Percentiles rank a stretch among this genome's conserved stretches.
Evolutionary conservation across 331 rosid species (phyloP).

Genomic region (Spiraea crenata): DNA sequence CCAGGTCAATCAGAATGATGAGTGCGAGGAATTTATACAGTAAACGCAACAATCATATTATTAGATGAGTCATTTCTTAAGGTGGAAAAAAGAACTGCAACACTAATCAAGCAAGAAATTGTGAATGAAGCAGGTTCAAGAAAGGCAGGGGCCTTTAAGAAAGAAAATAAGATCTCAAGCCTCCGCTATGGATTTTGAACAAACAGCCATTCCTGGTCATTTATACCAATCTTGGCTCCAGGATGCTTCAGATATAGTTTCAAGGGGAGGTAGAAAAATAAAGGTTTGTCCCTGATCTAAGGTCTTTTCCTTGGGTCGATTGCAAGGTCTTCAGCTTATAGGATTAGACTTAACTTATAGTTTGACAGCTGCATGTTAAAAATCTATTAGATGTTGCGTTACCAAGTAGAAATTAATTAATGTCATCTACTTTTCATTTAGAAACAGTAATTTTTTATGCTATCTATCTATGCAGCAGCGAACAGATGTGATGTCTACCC

Average conservation of each 20-base stretch:
- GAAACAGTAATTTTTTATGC: neutral
- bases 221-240: constrained; percentile 78
- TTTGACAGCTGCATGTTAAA: neutral
- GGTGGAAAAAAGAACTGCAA: neutral
- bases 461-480: constrained; percentile 35
- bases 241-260: constrained; percentile 54
- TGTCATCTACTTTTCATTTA: neutral
- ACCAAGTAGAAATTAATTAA: neutral
- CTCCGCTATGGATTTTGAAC: constrained; percentile 60
- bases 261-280: constrained; percentile 56
- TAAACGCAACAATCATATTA: constrained; percentile 24
- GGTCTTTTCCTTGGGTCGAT: no score
- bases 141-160: constrained; percentile 33
- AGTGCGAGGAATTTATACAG: constrained; percentile 37
- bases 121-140: constrained; percentile 39
- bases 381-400: neutral
- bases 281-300: constrained; percentile 43
- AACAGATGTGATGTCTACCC: constrained; percentile 29
- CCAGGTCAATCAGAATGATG: constrained; percentile 30
- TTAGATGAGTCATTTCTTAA: constrained; percentile 4
- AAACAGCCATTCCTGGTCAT: constrained; percentile 64
- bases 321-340: constrained; percentile 17
- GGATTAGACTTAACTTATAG: neutral
- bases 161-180: constrained; percentile 35
- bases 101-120: constrained; percentile 19